A percentile compares a stretch with the other conserved stretches of the same genome.
phyloP scores from a whole-genome alignment of 2,329 filamentous ascomycete genomes.

The Fusarium luffae region DNA sequence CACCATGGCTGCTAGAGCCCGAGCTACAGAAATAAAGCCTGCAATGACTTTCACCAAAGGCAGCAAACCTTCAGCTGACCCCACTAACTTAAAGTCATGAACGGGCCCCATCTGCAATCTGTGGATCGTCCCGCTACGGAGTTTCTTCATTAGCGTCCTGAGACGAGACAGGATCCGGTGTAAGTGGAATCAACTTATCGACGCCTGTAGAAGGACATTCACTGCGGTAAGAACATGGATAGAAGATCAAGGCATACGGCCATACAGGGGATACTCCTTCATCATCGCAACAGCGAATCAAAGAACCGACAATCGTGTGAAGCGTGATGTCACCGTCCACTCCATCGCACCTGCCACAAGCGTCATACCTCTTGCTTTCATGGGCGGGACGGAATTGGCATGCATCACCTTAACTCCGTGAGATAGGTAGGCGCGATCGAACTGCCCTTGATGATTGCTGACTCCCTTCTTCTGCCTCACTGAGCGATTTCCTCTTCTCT shows the following conservation, averaged over 20 bases:
- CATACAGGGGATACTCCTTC: background rate
- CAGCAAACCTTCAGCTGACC: background rate
- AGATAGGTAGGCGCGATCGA: slow-evolving; percentile 2
- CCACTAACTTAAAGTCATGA: slow-evolving; percentile 3
- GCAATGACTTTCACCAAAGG: background rate
- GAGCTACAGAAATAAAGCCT: slow-evolving; percentile 9
- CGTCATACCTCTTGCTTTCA: slow-evolving; percentile 16
- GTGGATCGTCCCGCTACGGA: slow-evolving; percentile 24
- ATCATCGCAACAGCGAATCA: background rate
- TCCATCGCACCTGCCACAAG: background rate
- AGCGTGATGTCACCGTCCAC: slow-evolving; percentile 31
- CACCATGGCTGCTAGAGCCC: background rate
- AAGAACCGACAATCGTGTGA: background rate
- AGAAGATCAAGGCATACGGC: background rate
- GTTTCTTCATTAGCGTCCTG: slow-evolving; percentile 14
- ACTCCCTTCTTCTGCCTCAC: background rate
- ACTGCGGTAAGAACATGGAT: background rate
- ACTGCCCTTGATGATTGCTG: background rate
- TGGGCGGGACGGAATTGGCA: slow-evolving; percentile 11
- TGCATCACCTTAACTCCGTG: slow-evolving; percentile 29
- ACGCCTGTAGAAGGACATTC: background rate
- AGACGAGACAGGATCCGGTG: background rate
- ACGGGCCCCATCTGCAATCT: slow-evolving; percentile 7
- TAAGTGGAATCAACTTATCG: background rate
- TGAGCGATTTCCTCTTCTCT: background rate